A percentile compares a stretch with the other conserved stretches of the same genome.
phyloP scores from a whole-genome alignment of 192 early-diverging fungal species.

The Podila clonocystis region DNA sequence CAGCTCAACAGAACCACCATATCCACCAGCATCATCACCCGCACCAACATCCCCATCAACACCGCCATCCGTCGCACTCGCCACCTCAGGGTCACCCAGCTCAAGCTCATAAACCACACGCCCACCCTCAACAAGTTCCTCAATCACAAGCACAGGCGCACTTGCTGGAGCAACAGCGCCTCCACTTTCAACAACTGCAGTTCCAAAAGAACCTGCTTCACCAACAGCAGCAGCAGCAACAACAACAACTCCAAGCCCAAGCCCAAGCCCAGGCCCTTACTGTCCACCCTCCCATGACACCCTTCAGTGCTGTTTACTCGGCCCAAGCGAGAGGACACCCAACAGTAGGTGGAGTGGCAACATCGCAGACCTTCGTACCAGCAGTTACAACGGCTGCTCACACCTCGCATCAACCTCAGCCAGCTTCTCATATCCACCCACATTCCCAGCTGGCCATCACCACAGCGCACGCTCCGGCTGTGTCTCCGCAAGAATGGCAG shows the following conservation, averaged over 20 bases:
- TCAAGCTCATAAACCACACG: neutral
- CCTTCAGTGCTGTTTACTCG: neutral
- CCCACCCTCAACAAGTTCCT: neutral
- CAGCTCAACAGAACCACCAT: neutral
- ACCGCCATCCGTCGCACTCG: neutral
- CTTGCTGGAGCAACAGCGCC: neutral
- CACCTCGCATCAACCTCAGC: no score
- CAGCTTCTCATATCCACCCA: no score
- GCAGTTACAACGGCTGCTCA: no score
- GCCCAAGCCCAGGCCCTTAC: neutral
- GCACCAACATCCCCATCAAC: neutral
- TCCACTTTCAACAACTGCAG: conserved; percentile 8
- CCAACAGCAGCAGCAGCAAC: conserved; percentile 20
- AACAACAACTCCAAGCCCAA: neutral
- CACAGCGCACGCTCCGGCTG: no score
- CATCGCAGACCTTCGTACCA: neutral
- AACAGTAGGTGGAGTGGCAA: neutral
- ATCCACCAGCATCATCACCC: no score
- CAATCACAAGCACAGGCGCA: neutral
- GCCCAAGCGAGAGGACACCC: no score
- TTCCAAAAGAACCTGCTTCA: conserved; percentile 13
- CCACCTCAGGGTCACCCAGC: neutral
- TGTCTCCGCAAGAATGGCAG: conserved; percentile 23
- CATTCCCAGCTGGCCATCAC: no score
- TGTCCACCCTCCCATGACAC: neutral